Base-by-base conservation (phyloP, 2,329 filamentous ascomycete genomes). In the Domatiomyces globalis region DNA sequence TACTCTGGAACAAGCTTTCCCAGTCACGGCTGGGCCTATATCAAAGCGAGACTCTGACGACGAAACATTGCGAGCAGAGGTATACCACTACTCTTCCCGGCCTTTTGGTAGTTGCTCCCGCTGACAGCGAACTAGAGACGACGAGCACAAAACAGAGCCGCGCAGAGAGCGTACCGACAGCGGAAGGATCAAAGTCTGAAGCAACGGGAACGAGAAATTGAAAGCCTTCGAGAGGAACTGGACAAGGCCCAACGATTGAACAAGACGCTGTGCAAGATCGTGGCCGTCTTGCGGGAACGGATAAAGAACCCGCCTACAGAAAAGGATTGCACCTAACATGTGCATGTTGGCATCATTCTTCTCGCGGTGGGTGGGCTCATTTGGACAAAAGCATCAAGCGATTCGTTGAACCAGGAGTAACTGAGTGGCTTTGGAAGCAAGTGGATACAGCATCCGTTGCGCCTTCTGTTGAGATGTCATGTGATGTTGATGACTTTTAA, bases 101-200 rank as follows among this genome's bases (percentile, higher is more conserved):
- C 29, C 29, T 33, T 33, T 33, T 33, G 29, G 8, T 12, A 7
- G 2, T 12, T 33, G 29, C 10, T 33, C 33, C 12, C 15, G 33
- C 33, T 39, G 33, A 39, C 33, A 12, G 12, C 33, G 12, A 39
- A 39, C 5, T 20, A 53, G 51, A 22, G 51, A 12, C 49, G 51
- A 43, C 46, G 51, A 9, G 51, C 48, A n/a, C 51, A 53, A n/a
- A 53, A 53, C 39, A 49, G 56, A 15, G 46, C 53, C 9, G 56
- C 56, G 10, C 56, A 58, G 49, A 46, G 56, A 17, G 56, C 56
- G 15, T 58, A 58, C 36, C 55, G 56, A 8, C 53, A 54, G 42
- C 56, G 56, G 20, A 57, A 57, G 43, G 55, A 58, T 42, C 49
- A 54, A 19, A 54, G 54, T 29, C 46, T 58, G 39, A 48, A 51